A percentile compares a stretch with the other conserved stretches of the same genome.
phyloP scores from a whole-genome alignment of 2,329 filamentous ascomycete genomes.

The Aspergillus fructus region DNA sequence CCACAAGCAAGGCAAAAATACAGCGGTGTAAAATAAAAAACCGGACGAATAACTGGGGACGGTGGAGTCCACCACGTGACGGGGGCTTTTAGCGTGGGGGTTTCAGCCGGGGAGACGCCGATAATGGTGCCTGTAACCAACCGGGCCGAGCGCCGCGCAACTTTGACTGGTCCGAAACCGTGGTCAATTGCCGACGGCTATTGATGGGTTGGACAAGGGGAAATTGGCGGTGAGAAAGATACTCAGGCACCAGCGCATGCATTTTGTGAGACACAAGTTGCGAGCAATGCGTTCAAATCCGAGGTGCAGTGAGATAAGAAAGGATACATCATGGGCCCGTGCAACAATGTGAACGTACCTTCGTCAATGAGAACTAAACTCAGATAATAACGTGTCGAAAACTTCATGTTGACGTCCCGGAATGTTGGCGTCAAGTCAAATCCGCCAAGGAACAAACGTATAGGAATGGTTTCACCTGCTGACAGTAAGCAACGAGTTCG shows the following conservation, averaged over 20 bases:
- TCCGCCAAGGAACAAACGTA: constrained; percentile 91
- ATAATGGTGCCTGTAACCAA: constrained; percentile 12
- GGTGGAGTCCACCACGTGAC: constrained; percentile 25
- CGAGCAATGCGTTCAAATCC: neutral
- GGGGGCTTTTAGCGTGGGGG: constrained; percentile 32
- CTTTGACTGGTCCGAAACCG: constrained; percentile 23
- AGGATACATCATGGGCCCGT: constrained; percentile 3
- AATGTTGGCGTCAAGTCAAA: constrained; percentile 98
- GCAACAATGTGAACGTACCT: constrained; percentile 53
- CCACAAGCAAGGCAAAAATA: constrained; percentile 11
- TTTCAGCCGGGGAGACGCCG: constrained; percentile 18
- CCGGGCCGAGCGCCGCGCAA: constrained; percentile 20
- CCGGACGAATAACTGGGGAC: constrained; percentile 15
- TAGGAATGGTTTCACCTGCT: constrained; percentile 83
- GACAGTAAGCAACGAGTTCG: constrained; percentile 20
- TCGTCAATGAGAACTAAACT: constrained; percentile 95
- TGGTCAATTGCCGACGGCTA: constrained; percentile 38
- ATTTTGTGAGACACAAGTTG: constrained; percentile 2
- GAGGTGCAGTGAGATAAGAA: neutral
- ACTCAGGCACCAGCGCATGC: constrained; percentile 18
- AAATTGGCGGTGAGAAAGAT: constrained; percentile 8
- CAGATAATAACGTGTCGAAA: constrained; percentile 95
- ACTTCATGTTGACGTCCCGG: constrained; percentile 99
- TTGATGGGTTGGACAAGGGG: constrained; percentile 24
- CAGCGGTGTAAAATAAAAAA: constrained; percentile 7